A percentile compares a stretch with the other conserved stretches of the same genome.
These are phyloP conservation scores for Aureobasidium sp. DNA, from an alignment of 2,329 filamentous ascomycete genomes.

Conservation along the genomic window DNA sequence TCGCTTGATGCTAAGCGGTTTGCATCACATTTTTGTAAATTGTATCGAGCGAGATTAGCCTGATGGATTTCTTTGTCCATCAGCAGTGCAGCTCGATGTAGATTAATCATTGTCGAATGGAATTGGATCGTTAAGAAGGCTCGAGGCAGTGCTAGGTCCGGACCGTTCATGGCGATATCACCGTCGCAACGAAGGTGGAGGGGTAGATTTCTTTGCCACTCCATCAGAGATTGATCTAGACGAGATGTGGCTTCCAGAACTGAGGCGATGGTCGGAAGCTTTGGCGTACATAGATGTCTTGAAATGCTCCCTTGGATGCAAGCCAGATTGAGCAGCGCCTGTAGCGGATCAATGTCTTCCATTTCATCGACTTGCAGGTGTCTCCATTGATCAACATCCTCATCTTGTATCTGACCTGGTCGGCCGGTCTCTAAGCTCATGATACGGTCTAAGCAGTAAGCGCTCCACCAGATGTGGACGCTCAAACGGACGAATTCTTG, in stretches of 20 bases:
- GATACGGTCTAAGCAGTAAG: neutral
- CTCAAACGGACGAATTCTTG: neutral
- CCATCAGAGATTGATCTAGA: neutral
- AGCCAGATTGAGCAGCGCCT: neutral
- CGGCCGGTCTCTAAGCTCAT: neutral
- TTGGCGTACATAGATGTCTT: neutral
- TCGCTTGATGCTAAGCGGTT: slow-evolving; percentile 1
- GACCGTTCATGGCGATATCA: slow-evolving; percentile 17
- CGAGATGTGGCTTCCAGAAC: neutral
- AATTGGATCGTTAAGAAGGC: slow-evolving; percentile 4
- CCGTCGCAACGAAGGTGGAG: neutral
- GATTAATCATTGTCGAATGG: slow-evolving; percentile 6
- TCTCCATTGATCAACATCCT: neutral
- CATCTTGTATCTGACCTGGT: neutral
- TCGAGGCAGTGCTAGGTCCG: neutral
- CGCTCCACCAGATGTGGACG: neutral
- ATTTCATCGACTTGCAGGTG: neutral
- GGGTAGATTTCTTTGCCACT: neutral
- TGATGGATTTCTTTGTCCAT: slow-evolving; percentile 9
- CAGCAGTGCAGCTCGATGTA: slow-evolving; percentile 13
- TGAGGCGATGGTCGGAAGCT: neutral
- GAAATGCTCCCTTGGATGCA: neutral
- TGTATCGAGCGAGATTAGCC: neutral
- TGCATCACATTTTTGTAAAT: neutral
- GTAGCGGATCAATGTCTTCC: neutral